Evolutionary conservation across 2,329 filamentous ascomycete genomes (phyloP).

Genomic region (Stagonosporopsis rhizophila): DNA sequence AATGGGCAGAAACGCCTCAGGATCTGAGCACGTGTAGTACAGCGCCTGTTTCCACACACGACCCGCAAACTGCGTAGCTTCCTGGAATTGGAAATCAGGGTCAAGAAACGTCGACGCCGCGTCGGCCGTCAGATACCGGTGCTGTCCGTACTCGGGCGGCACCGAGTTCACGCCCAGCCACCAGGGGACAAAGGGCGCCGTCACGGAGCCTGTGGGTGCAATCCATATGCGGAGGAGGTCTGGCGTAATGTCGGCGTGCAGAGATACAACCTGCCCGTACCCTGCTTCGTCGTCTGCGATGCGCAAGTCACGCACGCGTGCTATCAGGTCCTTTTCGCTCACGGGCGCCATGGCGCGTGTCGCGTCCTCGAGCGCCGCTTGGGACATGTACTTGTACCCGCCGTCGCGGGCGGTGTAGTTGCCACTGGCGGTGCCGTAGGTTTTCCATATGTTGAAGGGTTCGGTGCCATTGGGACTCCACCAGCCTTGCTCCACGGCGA

Average conservation of each 20-base stretch:
- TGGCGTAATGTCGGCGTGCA: slow-evolving; percentile 34
- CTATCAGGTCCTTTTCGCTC: slow-evolving; percentile 58
- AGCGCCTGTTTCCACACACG: slow-evolving; percentile 38
- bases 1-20: slow-evolving; percentile 29
- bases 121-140: slow-evolving; percentile 46
- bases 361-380: slow-evolving; percentile 46
- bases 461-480: slow-evolving; percentile 41
- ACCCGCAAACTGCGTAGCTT: slow-evolving; percentile 38
- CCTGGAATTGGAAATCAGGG: slow-evolving; percentile 43
- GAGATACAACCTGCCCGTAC: slow-evolving; percentile 45
- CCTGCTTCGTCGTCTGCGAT: slow-evolving; percentile 49
- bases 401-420: slow-evolving; percentile 44
- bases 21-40: slow-evolving; percentile 42
- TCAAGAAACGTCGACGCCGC: slow-evolving; percentile 45
- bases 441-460: slow-evolving; percentile 49
- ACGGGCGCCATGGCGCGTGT: slow-evolving; percentile 55
- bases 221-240: slow-evolving; percentile 47
- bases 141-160: slow-evolving; percentile 42
- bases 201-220: slow-evolving; percentile 45
- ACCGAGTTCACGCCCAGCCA: slow-evolving; percentile 45
- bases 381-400: slow-evolving; percentile 50
- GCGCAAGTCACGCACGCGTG: slow-evolving; percentile 46
- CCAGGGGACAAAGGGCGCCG: slow-evolving; percentile 46
- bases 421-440: slow-evolving; percentile 39
- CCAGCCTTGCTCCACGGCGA: slow-evolving; percentile 47